Percentiles rank a stretch among this genome's conserved stretches.
Evolutionary conservation across 2,329 filamentous ascomycete genomes (phyloP).

Genomic region (Calonectria naviculata): DNA sequence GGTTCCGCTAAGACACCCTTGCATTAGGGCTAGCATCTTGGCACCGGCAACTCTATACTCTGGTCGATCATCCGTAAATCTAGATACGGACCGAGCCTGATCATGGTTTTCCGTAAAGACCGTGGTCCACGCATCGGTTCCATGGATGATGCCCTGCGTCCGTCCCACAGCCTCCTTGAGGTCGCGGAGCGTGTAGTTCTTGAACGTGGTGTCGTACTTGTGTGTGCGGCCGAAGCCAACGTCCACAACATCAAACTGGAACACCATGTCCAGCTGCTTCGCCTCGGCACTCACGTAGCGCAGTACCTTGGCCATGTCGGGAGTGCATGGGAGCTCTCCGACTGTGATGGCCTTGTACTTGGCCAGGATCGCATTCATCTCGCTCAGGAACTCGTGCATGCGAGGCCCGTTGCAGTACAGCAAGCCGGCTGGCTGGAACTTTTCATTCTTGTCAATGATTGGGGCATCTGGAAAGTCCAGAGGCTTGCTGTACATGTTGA

Average conservation of each 20-base stretch:
- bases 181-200: constrained; percentile 58
- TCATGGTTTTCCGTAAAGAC: constrained; percentile 76
- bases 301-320: constrained; percentile 66
- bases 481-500: constrained; percentile 78
- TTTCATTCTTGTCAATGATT: constrained; percentile 55
- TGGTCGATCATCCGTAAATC: constrained; percentile 62
- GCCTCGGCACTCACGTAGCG: constrained; percentile 68
- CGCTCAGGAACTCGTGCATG: constrained; percentile 74
- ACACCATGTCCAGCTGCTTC: constrained; percentile 76
- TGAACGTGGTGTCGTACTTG: constrained; percentile 62
- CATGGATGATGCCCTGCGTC: constrained; percentile 63
- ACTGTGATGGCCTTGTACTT: constrained; percentile 77
- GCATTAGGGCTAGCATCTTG: constrained; percentile 69
- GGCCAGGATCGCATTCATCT: constrained; percentile 71
- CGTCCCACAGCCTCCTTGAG: constrained; percentile 60
- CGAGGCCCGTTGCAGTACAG: constrained; percentile 75
- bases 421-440: constrained; percentile 63
- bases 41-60: constrained; percentile 60
- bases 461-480: constrained; percentile 69
- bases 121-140: constrained; percentile 71
- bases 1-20: constrained; percentile 65
- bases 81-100: constrained; percentile 67
- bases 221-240: constrained; percentile 64
- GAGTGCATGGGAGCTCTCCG: constrained; percentile 75
- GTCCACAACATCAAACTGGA: constrained; percentile 74